Base-by-base conservation (phyloP, 805 yeast genomes). In the Schwanniomyces polymorphus region DNA sequence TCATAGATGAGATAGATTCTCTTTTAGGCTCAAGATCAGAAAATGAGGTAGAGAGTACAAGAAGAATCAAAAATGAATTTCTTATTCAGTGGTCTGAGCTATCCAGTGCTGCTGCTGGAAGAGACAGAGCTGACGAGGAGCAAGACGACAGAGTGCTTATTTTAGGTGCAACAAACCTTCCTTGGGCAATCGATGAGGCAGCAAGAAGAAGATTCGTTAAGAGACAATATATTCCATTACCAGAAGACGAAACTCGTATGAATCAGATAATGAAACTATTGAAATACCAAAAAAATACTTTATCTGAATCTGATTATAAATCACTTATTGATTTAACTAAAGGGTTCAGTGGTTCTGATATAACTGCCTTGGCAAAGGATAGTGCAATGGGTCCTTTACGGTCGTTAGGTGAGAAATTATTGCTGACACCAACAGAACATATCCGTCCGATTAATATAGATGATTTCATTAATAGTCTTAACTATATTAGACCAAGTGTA, bases 361-460 rank as follows among this genome's bases (percentile, higher is more conserved):
- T 92, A 38, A 91, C 97, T 0, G 91, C 97, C 1, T 67, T 92
- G 50, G 96, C 97, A 1, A 94, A 91, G 65, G 97, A 92, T 64
- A 95, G 97, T 2, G 97, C 99, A 1, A 91, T 92, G 97, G 97
- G 97, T 1, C 98, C 99, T 1, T 72, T 94, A 31, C 76, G 99
- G 52, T 86, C 90, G 35, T 70, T 92, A 21, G 97, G 98, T 1
- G 97, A 92, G 49, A 83, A 85, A 40, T 76, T 92, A 46, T 73
- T 92, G 52, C 65, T 72, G 60, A 79, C 84, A 1, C 76, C 88
- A 1, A 83, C 89, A 29, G 88, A 86, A 45, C 82, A 82, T 49
- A 91, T 92, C 46, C 72, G 98, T 45, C 85, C 96, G 0, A 81
- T 94, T 43, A 74, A 76, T 18, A 67, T 90, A 42, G 70, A 70